Base-by-base conservation (phyloP, 352 stramenopile genomes). In the Pythium rhizo-oryzae region DNA sequence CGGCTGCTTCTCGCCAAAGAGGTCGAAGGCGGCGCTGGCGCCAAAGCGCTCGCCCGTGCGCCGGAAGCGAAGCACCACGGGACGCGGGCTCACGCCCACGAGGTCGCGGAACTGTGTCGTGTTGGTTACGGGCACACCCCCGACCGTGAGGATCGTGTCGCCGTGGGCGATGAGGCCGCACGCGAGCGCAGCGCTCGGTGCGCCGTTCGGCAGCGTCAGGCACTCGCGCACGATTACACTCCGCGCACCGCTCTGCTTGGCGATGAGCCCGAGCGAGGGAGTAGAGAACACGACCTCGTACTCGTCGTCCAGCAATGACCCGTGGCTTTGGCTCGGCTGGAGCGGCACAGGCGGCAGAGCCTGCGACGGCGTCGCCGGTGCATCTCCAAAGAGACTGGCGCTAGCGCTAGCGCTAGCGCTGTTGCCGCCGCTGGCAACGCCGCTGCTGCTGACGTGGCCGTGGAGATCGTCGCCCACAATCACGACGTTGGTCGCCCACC, bases 391-490 rank as follows among this genome's bases (percentile, higher is more conserved):
- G 1, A 84, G 65, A 47, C 43, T 70, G 30, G 68, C 62, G 5
- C 37, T 43, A 43, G 8, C 15, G 37, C 8, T 43, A 43, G n/a
- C n/a, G n/a, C 37, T 43, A 15, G 65, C 59, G 9, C 28, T 30
- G n/a, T 5, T 41, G 16, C 33, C 33, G 66, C 61, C 21, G 81
- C 67, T 25, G 25, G 52, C 16, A 51, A 25, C 56, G 57, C 54
- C 13, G 62, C 18, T 62, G 43, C 68, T 19, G 78, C 74, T 67
- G 39, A 67, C 60, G 43, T 65, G 78, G n/a, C 70, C 76, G 23
- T 87, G 79, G 43, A 96, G 71, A 61, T 96, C 88, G 41, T 96
- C 88, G 21, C 88, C 84, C 6, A 96, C 79, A 57, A 96, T 93
- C 19, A 91, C 75, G 24, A 93, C 82, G 62, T 94, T 82, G 13